Percentiles rank a stretch among this genome's conserved stretches.
phyloP scores from a whole-genome alignment of 225 moss, liverwort and hornwort species.

The Pseudisothecium myosuroides region DNA sequence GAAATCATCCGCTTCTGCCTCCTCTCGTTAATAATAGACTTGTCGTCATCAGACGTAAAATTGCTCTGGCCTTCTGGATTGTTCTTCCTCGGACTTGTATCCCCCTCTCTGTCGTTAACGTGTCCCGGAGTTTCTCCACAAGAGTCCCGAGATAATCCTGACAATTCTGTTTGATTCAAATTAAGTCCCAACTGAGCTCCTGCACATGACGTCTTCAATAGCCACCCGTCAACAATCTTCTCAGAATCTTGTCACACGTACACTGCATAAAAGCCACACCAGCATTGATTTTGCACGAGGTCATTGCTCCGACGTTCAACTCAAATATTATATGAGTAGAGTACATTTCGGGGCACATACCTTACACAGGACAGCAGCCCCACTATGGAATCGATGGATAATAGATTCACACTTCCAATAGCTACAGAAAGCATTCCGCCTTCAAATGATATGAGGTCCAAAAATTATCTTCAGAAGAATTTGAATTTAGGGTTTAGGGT shows the following conservation, averaged over 20 bases:
- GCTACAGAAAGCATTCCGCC: neutral
- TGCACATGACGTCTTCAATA: constrained; percentile 33
- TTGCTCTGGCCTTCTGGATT: constrained; percentile 56
- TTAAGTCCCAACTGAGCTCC: constrained; percentile 27
- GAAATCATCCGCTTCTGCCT: constrained; percentile 97
- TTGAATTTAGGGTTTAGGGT: neutral
- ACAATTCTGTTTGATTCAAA: constrained; percentile 16
- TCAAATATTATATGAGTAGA: neutral
- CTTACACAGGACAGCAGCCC: neutral
- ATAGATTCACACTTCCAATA: neutral
- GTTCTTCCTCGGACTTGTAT: constrained; percentile 34
- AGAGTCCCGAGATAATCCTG: constrained; percentile 31
- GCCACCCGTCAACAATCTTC: constrained; percentile 17
- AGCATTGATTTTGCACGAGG: neutral
- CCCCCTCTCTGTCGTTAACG: constrained; percentile 27
- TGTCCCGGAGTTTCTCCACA: constrained; percentile 16
- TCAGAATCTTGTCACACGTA: neutral
- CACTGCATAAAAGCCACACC: neutral
- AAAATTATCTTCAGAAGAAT: neutral
- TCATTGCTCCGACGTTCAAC: neutral
- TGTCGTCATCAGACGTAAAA: constrained; percentile 93
- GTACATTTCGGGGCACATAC: neutral
- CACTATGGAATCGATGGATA: neutral
- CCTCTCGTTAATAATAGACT: constrained; percentile 65
- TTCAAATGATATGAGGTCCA: neutral